Conservation (phyloP, 441 rosid genomes). For the Eutrema salsugineum region DNA sequence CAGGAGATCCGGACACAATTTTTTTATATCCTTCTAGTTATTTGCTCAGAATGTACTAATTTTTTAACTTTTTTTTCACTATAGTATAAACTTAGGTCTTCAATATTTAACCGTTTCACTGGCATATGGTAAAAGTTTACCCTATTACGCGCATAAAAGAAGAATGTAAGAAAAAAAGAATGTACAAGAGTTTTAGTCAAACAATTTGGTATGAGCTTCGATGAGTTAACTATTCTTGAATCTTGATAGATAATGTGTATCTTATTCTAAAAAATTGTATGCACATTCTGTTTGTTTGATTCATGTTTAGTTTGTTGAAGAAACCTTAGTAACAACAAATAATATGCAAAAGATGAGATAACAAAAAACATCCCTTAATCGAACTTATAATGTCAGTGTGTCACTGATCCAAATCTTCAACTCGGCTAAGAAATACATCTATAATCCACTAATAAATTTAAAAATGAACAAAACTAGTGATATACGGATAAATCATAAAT, state of each 20-base stretch:
- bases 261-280: not conserved
- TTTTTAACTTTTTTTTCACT: no score
- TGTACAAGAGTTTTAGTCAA: not conserved
- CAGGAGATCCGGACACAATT: no score
- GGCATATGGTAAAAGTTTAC: no score
- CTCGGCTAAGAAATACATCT: not conserved
- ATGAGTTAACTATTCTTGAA: not conserved
- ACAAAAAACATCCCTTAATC: not conserved
- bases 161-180: no score
- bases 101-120: no score
- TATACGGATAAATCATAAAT: not conserved
- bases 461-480: not conserved
- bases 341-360: not conserved
- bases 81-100: no score
- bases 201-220: not conserved
- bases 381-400: not conserved
- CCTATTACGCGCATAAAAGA: no score
- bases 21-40: no score
- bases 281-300: not conserved
- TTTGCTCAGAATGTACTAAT: no score
- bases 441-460: not conserved
- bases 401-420: not conserved
- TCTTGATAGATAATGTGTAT: not conserved
- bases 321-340: not conserved
- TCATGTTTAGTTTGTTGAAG: not conserved